Evolutionary conservation across 2,329 filamentous ascomycete genomes (phyloP), one percentile per base, ranked within the genome.

Genomic region (Fusarium sp.): DNA sequence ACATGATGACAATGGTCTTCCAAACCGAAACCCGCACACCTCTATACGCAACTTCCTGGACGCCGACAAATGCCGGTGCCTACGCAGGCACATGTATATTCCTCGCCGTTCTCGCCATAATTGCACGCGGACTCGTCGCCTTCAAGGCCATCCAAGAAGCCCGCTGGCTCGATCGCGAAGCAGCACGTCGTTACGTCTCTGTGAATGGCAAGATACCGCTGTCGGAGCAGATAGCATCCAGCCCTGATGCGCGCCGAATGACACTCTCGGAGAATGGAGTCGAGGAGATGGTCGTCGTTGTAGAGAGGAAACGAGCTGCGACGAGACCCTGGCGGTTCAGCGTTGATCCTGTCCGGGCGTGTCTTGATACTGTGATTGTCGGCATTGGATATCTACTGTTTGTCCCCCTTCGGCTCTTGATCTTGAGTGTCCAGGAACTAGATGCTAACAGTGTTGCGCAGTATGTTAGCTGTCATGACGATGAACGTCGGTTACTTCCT

Each of bases 41-140:
- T 1, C 82, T 88, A 62, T 88, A 82, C 79, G 90, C 92, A 17
- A 77, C 80, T 22, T 77, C 83, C 52, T 98, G 94, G 93, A 91
- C 91, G 4, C 95, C 95, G 7, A 80, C 76, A 27, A 89, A 82
- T 35, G 82, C 85, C 7, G 93, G 90, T 71, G 82, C 85, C 62
- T 98, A 97, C 79, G 93, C 93, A 3, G 95, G 89, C 56, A 97
- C 93, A 27, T 97, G 95, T 82, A 92, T 97, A 78, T 97, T 97
- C 81, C 86, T 97, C 61, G 89, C 97, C 76, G 72, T 91, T 44
- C 88, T 98, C 51, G 90, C 89, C 62, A 83, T 90, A 63, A 74
- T 91, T 57, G 89, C 90, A 75, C 91, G 94, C 52, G 80, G 83
- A 20, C 83, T 97, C 17, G 81, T 95, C 50, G 94, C 94, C 4